Evolutionary conservation across 1,284 basidiomycete species (phyloP).

Genomic region (Stereum hirsutum): DNA sequence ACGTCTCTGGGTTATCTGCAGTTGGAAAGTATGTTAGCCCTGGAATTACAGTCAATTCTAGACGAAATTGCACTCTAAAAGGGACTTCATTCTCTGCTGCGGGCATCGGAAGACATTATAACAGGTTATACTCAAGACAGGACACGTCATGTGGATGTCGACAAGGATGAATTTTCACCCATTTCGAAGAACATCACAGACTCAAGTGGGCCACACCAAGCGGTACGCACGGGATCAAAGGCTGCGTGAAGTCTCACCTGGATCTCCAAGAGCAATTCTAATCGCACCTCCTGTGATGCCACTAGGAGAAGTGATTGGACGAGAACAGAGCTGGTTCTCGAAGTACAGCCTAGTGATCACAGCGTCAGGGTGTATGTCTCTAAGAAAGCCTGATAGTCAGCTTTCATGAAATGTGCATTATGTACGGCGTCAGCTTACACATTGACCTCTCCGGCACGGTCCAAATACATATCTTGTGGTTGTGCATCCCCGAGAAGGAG

Average conservation of each 20-base stretch:
- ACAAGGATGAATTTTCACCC: too few species aligned
- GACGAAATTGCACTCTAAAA: too few species aligned
- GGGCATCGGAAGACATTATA: too few species aligned
- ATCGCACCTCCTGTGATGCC: constrained; percentile 41
- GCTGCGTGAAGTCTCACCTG: constrained; percentile 29
- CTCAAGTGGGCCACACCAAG: background rate
- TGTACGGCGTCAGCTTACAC: constrained; percentile 50
- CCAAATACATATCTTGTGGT: constrained; percentile 47
- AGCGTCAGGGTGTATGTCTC: constrained; percentile 65
- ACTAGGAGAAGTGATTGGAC: constrained; percentile 28
- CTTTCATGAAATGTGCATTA: background rate
- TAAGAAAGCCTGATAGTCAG: constrained; percentile 17
- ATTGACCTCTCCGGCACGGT: constrained; percentile 48
- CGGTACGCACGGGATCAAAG: background rate
- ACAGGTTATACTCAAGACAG: background rate
- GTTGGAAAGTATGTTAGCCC: too few species aligned
- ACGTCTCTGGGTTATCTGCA: constrained; percentile 21
- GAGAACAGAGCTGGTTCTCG: constrained; percentile 56
- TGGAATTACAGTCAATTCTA: too few species aligned
- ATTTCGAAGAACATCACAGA: background rate
- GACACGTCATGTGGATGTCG: background rate
- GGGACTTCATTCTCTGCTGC: too few species aligned
- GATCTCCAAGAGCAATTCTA: constrained; percentile 61
- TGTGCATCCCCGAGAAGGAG: constrained; percentile 45
- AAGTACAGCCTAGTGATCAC: constrained; percentile 55